phyloP scores from a whole-genome alignment of 1,139 yeast species.

The Scheffersomyces segobiensis region DNA sequence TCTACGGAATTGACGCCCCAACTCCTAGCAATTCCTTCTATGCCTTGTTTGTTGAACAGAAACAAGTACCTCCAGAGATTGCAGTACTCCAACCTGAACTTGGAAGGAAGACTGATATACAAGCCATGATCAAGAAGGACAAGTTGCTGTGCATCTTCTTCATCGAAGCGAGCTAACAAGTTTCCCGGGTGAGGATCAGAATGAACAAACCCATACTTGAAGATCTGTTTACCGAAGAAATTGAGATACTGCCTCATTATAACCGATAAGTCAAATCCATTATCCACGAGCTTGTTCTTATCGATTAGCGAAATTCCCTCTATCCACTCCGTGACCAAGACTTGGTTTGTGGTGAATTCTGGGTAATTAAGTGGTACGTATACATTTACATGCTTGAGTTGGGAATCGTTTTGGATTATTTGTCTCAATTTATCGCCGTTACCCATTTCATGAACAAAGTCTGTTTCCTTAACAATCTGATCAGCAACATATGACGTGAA shows the following conservation, averaged over 20 bases:
- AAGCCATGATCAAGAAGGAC: slow-evolving; percentile 78
- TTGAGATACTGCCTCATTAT: slow-evolving; percentile 55
- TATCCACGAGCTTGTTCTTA: slow-evolving; percentile 39
- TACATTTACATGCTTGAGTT: slow-evolving; percentile 21
- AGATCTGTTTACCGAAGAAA: slow-evolving; percentile 67
- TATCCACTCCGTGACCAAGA: slow-evolving; percentile 74
- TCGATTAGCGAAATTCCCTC: slow-evolving; percentile 62
- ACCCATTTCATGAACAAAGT: slow-evolving; percentile 55
- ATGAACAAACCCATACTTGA: slow-evolving; percentile 74
- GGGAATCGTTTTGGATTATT: slow-evolving; percentile 23
- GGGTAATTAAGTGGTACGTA: slow-evolving; percentile 54
- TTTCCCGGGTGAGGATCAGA: slow-evolving; percentile 89
- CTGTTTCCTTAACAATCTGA: slow-evolving; percentile 60
- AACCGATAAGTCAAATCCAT: slow-evolving; percentile 40
- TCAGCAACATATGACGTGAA: slow-evolving; percentile 59
- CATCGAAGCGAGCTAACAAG: slow-evolving; percentile 50
- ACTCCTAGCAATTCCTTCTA: slow-evolving; percentile 46
- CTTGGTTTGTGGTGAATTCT: slow-evolving; percentile 47
- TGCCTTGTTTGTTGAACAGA: slow-evolving; percentile 49
- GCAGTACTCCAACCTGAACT: slow-evolving; percentile 58
- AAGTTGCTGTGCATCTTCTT: slow-evolving; percentile 51
- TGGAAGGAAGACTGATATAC: slow-evolving; percentile 53
- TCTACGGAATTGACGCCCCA: slow-evolving; percentile 81
- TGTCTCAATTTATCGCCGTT: slow-evolving; percentile 43
- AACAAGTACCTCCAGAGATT: slow-evolving; percentile 65